Evolutionary conservation across 2,329 filamentous ascomycete species (phyloP), one percentile per base, ranked within the genome.

Genomic region (Pezicula carpinea): DNA sequence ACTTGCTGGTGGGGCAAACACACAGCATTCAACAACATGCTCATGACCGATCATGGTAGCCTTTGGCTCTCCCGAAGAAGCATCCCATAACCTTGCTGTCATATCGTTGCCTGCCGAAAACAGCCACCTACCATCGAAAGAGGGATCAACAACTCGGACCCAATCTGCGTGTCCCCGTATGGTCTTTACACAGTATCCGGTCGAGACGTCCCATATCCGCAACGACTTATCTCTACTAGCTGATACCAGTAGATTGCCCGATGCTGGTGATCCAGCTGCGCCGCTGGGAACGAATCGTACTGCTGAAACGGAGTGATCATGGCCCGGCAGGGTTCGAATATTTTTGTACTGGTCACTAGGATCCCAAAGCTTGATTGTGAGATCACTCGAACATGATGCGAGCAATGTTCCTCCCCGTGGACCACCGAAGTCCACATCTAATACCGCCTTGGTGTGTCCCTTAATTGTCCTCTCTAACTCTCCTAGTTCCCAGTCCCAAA

Each of bases 351-450:
- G 88, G 63, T 95, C 87, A 36, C 82, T 79, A 1, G 92, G 91
- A 57, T 96, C 89, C 91, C 91, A 97, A 19, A 96, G 73, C 67
- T 96, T 96, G 69, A 96, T 96, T 2, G 89, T 95, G 38, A 96
- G 70, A 66, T 96, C 92, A 41, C 85, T 90, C 40, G 84, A 90
- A 71, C 60, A 66, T 39, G 64, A 65, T 32, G 85, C 89, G 53
- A 95, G 76, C 19, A 96, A 74, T 3, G 85, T 89, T 26, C 82
- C 85, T 35, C 88, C 87, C 61, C 86, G 76, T 1, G 89, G 89
- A 0, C 91, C 91, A 32, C 92, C 91, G 68, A 87, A 96, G 61
- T 96, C 91, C 31, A 96, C 81, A 63, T 95, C 90, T 22, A 93
- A 70, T 1, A 96, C 89, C 3, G 89, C 82, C 62, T 87, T 90